Evolutionary conservation across 2,329 filamentous ascomycete species (phyloP).

Genomic region (Xylariaceae sp.): DNA sequence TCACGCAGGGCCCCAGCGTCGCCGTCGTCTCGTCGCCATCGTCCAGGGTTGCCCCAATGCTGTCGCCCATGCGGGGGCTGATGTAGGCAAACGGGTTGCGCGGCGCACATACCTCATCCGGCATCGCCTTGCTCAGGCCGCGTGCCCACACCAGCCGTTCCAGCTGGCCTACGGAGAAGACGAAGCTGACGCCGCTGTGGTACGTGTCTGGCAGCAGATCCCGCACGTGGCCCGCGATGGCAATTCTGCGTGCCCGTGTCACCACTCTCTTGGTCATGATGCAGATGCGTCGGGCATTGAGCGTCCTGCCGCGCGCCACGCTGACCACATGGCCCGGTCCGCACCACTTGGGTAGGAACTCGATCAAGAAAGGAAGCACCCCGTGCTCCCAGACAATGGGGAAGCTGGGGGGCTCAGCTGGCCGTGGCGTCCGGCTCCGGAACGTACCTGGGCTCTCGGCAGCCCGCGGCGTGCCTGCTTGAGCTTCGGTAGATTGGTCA

Average conservation of each 20-base stretch:
- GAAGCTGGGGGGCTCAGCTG: slow-evolving; percentile 29
- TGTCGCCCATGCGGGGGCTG: slow-evolving; percentile 38
- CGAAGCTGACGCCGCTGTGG: slow-evolving; percentile 25
- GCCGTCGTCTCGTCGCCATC: slow-evolving; percentile 29
- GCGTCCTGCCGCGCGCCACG: slow-evolving; percentile 28
- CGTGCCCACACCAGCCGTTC: slow-evolving; percentile 32
- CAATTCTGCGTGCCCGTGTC: slow-evolving; percentile 29
- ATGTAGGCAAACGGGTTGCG: slow-evolving; percentile 36
- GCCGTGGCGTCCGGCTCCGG: slow-evolving; percentile 19
- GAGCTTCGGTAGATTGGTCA: slow-evolving; percentile 1
- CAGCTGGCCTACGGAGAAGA: slow-evolving; percentile 31
- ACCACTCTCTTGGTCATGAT: slow-evolving; percentile 31
- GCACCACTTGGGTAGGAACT: slow-evolving; percentile 35
- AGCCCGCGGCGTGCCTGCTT: slow-evolving; percentile 18
- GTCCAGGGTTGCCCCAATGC: slow-evolving; percentile 29
- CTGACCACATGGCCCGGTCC: slow-evolving; percentile 32
- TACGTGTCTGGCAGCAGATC: slow-evolving; percentile 32
- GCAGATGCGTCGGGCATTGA: slow-evolving; percentile 29
- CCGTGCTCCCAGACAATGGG: slow-evolving; percentile 35
- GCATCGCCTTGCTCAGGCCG: slow-evolving; percentile 28
- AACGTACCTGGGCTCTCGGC: slow-evolving; percentile 26
- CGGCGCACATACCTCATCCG: slow-evolving; percentile 33
- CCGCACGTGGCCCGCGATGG: slow-evolving; percentile 32
- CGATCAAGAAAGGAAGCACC: slow-evolving; percentile 34
- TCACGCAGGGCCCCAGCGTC: slow-evolving; percentile 34